phyloP scores from a whole-genome alignment of 805 yeast genomes.

The Vanderwaltozyma polyspora region DNA sequence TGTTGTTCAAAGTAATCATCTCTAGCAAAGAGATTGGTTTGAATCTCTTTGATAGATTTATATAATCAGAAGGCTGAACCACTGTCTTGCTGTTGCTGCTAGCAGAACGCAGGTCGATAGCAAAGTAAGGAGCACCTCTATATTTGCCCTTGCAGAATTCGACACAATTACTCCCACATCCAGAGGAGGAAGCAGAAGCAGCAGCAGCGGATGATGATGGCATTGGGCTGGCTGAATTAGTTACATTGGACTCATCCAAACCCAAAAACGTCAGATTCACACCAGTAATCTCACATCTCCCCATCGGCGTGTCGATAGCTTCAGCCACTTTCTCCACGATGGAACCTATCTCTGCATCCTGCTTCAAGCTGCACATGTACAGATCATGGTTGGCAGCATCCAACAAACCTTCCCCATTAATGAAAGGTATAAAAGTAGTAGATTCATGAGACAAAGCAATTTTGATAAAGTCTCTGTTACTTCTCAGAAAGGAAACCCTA shows the following conservation, averaged over 20 bases:
- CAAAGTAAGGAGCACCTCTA: conserved; percentile 54
- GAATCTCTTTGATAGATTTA: background rate
- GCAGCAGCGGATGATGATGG: no score
- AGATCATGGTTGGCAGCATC: conserved; percentile 2
- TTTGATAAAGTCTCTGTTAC: conserved; percentile 36
- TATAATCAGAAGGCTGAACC: conserved; percentile 1
- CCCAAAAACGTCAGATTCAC: conserved; percentile 19
- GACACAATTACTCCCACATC: no score
- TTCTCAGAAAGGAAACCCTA: conserved; percentile 46
- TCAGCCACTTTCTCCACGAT: background rate
- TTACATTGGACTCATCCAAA: conserved; percentile 2
- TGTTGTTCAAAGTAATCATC: conserved; percentile 15
- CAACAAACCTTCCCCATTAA: conserved; percentile 24
- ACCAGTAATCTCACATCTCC: conserved; percentile 9
- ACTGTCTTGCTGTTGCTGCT: background rate
- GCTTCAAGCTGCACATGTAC: conserved; percentile 4
- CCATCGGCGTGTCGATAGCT: conserved; percentile 7
- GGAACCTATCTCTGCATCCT: background rate
- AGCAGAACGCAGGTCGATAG: conserved; percentile 37
- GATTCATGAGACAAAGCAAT: conserved; percentile 31
- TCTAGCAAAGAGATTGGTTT: background rate
- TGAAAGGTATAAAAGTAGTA: conserved; percentile 32
- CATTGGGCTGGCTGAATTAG: no score
- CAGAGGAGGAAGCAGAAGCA: no score
- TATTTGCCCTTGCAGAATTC: conserved; percentile 31